These are phyloP conservation scores for Polygonum maritimum DNA, from an alignment of 148 eudicot species.

Conservation along the genomic window DNA sequence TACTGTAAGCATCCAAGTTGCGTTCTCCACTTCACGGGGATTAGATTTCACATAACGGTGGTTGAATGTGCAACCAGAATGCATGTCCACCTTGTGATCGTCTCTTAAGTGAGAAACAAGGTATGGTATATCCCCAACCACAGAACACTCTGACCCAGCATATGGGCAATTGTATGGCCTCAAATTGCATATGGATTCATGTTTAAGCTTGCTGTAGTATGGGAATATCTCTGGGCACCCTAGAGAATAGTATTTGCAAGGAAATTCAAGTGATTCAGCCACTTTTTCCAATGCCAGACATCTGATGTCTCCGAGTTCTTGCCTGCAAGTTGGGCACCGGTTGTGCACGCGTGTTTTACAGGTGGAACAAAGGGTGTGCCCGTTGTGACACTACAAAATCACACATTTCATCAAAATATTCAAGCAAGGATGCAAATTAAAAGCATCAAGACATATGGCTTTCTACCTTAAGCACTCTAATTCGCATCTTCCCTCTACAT, in stretches of 20 bases:
- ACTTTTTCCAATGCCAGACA: conserved; percentile 77
- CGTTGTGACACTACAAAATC: conserved; percentile 58
- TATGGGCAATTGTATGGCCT: conserved; percentile 82
- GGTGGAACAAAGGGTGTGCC: conserved; percentile 82
- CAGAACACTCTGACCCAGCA: conserved; percentile 81
- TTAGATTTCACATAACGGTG: conserved; percentile 87
- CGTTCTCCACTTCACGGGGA: conserved; percentile 88
- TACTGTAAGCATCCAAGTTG: conserved; percentile 91
- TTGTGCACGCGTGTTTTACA: conserved; percentile 78
- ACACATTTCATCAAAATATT: not conserved
- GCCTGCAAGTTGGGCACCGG: conserved; percentile 73
- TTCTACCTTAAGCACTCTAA: too few relatives aligned
- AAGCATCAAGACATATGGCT: too few relatives aligned
- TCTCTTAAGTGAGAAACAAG: conserved; percentile 68
- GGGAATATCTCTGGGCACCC: conserved; percentile 84
- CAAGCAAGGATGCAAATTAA: not conserved
- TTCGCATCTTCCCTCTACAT: too few relatives aligned
- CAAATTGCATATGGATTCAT: conserved; percentile 64
- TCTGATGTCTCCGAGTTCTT: conserved; percentile 84
- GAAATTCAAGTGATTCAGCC: conserved; percentile 78
- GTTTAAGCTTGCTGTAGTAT: conserved; percentile 75
- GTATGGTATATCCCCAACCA: conserved; percentile 60
- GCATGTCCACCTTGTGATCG: conserved; percentile 88
- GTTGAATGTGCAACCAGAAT: conserved; percentile 79
- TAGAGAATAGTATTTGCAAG: conserved; percentile 63